These are phyloP conservation scores for Aspergillus piperis DNA, from an alignment of 2,329 filamentous ascomycete genomes.

Conservation along the genomic window DNA sequence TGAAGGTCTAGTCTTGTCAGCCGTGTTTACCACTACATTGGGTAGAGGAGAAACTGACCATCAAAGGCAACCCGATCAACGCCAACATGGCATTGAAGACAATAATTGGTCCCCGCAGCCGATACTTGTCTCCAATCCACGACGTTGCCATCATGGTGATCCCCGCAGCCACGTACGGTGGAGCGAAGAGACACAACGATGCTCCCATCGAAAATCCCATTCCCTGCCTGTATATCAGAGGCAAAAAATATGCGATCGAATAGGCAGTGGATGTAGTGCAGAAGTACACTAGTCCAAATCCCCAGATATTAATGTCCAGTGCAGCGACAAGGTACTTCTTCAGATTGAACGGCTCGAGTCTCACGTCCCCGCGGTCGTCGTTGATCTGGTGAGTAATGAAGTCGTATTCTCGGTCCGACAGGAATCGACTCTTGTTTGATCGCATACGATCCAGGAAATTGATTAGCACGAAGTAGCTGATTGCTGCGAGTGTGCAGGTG, in stretches of 20 bases:
- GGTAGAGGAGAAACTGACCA: conserved; percentile 10
- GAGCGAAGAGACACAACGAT: conserved; percentile 32
- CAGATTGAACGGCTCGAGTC: conserved; percentile 51
- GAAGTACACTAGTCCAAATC: conserved; percentile 42
- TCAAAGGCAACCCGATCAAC: conserved; percentile 30
- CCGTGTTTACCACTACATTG: neutral
- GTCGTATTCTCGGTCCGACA: conserved; percentile 51
- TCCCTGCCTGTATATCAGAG: conserved; percentile 19
- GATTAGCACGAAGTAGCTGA: conserved; percentile 60
- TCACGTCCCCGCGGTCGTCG: conserved; percentile 58
- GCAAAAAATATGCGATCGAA: conserved; percentile 23
- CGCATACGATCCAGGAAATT: conserved; percentile 64
- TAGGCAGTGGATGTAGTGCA: conserved; percentile 21
- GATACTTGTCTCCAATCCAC: conserved; percentile 32
- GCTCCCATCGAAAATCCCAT: conserved; percentile 32
- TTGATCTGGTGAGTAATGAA: conserved; percentile 49
- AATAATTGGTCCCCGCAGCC: conserved; percentile 28
- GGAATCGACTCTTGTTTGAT: conserved; percentile 48
- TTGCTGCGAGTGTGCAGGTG: conserved; percentile 55
- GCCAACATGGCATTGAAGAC: conserved; percentile 27
- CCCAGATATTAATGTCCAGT: conserved; percentile 62
- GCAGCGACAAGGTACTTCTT: conserved; percentile 51
- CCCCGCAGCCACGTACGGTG: conserved; percentile 29
- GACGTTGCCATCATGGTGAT: conserved; percentile 25
- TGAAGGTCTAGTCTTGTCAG: conserved; percentile 17